A percentile compares a stretch with the other conserved stretches of the same genome.
Conservation (phyloP, 2,329 filamentous ascomycete genomes). For the Chrysosporium queenslandicum region DNA sequence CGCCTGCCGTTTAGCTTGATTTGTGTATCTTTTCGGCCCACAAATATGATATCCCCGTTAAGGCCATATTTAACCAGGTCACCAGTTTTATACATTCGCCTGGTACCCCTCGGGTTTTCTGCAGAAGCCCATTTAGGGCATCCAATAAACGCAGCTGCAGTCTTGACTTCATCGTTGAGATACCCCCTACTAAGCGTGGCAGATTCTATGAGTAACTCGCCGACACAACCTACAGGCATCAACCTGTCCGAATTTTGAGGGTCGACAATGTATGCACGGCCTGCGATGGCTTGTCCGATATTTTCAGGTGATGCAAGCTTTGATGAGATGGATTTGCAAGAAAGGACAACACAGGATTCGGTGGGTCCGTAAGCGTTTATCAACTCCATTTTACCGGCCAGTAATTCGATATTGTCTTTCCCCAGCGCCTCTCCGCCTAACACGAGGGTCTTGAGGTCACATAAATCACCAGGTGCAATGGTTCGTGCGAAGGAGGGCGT, state of each 20-base stretch:
- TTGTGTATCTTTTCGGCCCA: constrained; percentile 41
- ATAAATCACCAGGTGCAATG: constrained; percentile 32
- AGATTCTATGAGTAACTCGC: constrained; percentile 34
- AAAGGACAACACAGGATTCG: constrained; percentile 9
- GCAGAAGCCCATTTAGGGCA: constrained; percentile 17
- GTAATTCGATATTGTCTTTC: constrained; percentile 18
- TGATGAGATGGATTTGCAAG: background rate
- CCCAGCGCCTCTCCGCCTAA: constrained; percentile 23
- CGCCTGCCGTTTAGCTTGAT: constrained; percentile 78
- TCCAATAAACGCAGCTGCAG: constrained; percentile 18
- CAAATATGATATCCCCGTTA: constrained; percentile 15
- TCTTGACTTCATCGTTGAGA: constrained; percentile 21
- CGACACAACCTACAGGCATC: constrained; percentile 29
- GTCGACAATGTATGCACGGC: constrained; percentile 20
- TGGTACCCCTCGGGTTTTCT: background rate
- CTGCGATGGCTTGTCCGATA: constrained; percentile 13
- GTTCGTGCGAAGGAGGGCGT: constrained; percentile 49
- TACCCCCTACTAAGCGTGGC: constrained; percentile 32
- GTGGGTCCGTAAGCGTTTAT: constrained; percentile 28
- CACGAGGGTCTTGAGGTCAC: constrained; percentile 31
- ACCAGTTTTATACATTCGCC: constrained; percentile 19
- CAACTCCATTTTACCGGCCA: constrained; percentile 25
- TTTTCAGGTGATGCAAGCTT: constrained; percentile 7
- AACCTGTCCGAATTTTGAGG: constrained; percentile 18
- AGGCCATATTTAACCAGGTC: constrained; percentile 19